A percentile compares a stretch with the other conserved stretches of the same genome.
phyloP scores from a whole-genome alignment of 768 basidiomycete genomes.

The Psilocybe sp. region DNA sequence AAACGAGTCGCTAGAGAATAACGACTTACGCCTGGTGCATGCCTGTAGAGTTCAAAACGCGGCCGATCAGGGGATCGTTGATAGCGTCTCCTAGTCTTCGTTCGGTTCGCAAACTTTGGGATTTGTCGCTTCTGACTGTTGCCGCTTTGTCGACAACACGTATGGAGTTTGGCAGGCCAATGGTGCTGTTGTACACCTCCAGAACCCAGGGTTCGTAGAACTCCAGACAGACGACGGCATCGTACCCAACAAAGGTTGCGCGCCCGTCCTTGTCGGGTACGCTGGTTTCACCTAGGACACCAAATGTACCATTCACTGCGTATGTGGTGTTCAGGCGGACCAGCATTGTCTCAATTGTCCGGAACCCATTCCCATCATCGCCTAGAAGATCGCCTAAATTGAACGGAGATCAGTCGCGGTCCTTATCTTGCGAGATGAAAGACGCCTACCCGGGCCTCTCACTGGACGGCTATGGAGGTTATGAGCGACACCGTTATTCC shows the following conservation, averaged over 20 bases:
- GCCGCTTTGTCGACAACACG: conserved; percentile 30
- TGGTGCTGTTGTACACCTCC: conserved; percentile 33
- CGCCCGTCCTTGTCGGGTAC: conserved; percentile 23
- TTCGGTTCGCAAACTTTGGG: not conserved
- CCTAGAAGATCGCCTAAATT: conserved; percentile 10
- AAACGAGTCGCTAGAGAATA: not conserved
- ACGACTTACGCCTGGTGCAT: conserved; percentile 21
- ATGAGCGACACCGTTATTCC: conserved; percentile 31
- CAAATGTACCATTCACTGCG: conserved; percentile 29
- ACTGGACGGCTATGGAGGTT: conserved; percentile 26
- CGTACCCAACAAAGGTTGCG: conserved; percentile 33
- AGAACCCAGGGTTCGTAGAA: conserved; percentile 40
- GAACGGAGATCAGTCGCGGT: not conserved
- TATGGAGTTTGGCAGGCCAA: conserved; percentile 25
- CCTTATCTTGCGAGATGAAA: not conserved
- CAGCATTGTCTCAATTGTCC: conserved; percentile 31
- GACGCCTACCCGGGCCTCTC: conserved; percentile 19
- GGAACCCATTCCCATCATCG: conserved; percentile 30
- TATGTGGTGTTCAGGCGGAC: conserved; percentile 33
- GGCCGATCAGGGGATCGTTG: conserved; percentile 15
- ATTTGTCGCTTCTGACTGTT: conserved; percentile 12
- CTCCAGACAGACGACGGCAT: conserved; percentile 36
- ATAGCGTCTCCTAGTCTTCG: not conserved
- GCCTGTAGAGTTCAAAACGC: conserved; percentile 26
- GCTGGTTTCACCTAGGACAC: conserved; percentile 11